phyloP scores from a whole-genome alignment of 495 filamentous ascomycete genomes.

The Amniculicola lignicola region DNA sequence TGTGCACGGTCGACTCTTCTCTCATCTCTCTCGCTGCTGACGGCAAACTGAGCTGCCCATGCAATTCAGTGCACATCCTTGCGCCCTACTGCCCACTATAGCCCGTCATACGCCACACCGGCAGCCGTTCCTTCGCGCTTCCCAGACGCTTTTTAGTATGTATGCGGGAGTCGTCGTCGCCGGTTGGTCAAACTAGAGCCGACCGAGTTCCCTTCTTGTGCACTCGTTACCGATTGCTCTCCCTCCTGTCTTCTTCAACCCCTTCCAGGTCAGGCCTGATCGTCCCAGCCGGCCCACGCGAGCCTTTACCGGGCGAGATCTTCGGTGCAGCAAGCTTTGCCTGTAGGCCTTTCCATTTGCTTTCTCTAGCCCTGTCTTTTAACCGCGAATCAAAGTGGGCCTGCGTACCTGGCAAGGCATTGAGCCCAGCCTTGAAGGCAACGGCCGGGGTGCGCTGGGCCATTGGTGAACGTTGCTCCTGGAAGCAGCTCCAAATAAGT shows the following conservation, averaged over 20 bases:
- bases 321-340: constrained; percentile 19
- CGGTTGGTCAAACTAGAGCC: constrained; percentile 22
- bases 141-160: constrained; percentile 17
- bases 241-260: constrained; percentile 6
- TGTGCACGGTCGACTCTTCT: too few relatives aligned
- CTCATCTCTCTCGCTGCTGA: constrained; percentile 15
- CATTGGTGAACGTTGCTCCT: constrained; percentile 30
- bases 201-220: constrained; percentile 24
- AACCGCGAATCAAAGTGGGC: constrained; percentile 30
- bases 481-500: constrained; percentile 29
- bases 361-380: constrained; percentile 23
- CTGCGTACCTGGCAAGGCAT: constrained; percentile 32
- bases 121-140: constrained; percentile 26
- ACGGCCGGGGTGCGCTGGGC: constrained; percentile 27
- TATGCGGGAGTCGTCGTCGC: constrained; percentile 16
- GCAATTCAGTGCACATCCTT: constrained; percentile 20
- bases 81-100: constrained; percentile 17
- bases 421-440: constrained; percentile 31
- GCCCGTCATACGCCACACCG: constrained; percentile 26
- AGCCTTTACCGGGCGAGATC: constrained; percentile 29
- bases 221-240: constrained; percentile 28
- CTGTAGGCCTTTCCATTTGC: constrained; percentile 23
- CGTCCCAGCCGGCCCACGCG: constrained; percentile 27
- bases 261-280: constrained; percentile 21
- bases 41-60: constrained; percentile 23